phyloP scores from a whole-genome alignment of 140 eudicot genomes.

The Erigeron philadelphicus region DNA sequence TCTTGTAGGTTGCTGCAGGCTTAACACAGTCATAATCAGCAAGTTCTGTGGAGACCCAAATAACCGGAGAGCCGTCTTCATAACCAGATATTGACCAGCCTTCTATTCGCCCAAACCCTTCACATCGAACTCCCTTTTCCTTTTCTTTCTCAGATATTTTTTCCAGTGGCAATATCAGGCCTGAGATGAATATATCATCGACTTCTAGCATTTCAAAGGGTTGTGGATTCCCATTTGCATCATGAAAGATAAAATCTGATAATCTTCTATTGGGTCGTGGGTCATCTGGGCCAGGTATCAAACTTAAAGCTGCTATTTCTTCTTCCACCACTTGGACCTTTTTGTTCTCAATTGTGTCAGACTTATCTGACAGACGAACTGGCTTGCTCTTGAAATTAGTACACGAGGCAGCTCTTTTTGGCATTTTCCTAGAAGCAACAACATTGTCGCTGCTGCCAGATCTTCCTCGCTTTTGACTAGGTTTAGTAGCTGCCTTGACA shows the following conservation, averaged over 20 bases:
- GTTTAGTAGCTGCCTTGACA: conserved; percentile 21
- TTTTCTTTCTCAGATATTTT: conserved; percentile 38
- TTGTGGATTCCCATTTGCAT: conserved; percentile 50
- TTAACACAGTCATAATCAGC: conserved; percentile 77
- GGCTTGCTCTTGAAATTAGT: conserved; percentile 41
- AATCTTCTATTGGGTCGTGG: conserved; percentile 55
- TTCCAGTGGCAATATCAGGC: conserved; percentile 57
- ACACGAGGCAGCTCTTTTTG: conserved; percentile 57
- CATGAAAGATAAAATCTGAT: conserved; percentile 55
- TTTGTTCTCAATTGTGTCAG: conserved; percentile 35
- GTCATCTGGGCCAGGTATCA: conserved; percentile 60
- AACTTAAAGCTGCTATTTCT: conserved; percentile 46
- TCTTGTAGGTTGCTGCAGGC: conserved; percentile 55
- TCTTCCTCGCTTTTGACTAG: conserved; percentile 35
- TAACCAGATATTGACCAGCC: conserved; percentile 74
- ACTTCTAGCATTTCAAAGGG: conserved; percentile 76
- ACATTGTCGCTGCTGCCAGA: conserved; percentile 24
- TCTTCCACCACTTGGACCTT: conserved; percentile 46
- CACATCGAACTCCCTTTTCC: conserved; percentile 55
- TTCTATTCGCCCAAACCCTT: conserved; percentile 69
- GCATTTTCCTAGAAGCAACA: conserved; percentile 40
- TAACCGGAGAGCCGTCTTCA: conserved; percentile 66
- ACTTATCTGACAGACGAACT: conserved; percentile 36
- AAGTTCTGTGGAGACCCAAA: conserved; percentile 71
- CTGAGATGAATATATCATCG: conserved; percentile 52